These are phyloP conservation scores for Yamadazyma takamatsuzukensis DNA, from an alignment of 805 yeast genomes.

Conservation along the genomic window DNA sequence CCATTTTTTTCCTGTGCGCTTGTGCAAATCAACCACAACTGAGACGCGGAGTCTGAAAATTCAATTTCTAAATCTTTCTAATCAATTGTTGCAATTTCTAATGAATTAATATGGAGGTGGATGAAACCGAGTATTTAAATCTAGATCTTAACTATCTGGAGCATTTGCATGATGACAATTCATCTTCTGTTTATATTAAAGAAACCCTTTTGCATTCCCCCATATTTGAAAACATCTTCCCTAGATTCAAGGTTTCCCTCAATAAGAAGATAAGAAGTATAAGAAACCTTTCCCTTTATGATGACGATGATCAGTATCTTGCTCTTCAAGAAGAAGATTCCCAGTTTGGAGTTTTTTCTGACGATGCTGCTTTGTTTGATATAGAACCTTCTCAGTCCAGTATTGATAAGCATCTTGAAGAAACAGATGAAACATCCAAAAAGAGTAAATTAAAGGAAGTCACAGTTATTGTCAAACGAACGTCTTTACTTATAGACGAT, in stretches of 20 bases:
- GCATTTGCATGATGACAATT: conserved; percentile 2
- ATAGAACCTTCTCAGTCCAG: conserved; percentile 1
- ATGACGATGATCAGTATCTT: conserved; percentile 33
- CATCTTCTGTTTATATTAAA: conserved; percentile 19
- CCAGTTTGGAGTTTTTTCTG: conserved; percentile 35
- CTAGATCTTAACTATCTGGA: conserved; percentile 3
- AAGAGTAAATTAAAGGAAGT: conserved; percentile 11
- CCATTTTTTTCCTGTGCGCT: background rate
- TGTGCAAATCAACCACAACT: no score
- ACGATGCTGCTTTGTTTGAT: conserved; percentile 22
- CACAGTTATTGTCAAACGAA: conserved; percentile 26
- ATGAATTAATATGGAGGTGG: conserved; percentile 9
- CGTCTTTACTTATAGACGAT: conserved; percentile 29
- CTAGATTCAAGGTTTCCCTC: conserved; percentile 27
- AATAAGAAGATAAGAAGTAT: conserved; percentile 32
- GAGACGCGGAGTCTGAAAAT: no score
- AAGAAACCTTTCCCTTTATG: conserved; percentile 31
- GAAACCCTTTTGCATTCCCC: conserved; percentile 42
- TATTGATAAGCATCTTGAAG: background rate
- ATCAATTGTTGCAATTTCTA: no score
- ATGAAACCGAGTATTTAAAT: conserved; percentile 9
- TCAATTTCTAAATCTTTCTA: no score
- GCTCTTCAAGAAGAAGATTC: conserved; percentile 34
- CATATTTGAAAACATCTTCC: conserved; percentile 28
- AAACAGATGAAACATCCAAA: background rate